Percentiles rank a stretch among this genome's conserved stretches.
These are phyloP conservation scores for Suhomyces wounanorum DNA, from an alignment of 1,139 yeast species.

Conservation along the genomic window DNA sequence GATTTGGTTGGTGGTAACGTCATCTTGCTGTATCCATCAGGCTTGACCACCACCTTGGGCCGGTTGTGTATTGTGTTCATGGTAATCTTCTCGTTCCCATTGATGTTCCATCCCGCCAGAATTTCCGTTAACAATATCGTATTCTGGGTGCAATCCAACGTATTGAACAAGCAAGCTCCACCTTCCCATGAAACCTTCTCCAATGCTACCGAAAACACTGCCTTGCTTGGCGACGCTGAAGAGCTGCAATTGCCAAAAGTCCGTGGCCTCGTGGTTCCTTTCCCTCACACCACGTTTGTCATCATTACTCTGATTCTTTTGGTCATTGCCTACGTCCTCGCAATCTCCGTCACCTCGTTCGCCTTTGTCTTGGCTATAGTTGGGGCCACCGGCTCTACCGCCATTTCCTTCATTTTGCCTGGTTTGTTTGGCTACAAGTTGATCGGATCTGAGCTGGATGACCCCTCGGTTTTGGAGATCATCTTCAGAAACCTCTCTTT, in stretches of 20 bases:
- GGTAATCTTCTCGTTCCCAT: conserved; percentile 86
- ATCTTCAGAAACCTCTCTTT: conserved; percentile 32
- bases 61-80: conserved; percentile 74
- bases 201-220: conserved; percentile 10
- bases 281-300: conserved; percentile 50
- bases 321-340: conserved; percentile 44
- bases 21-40: conserved; percentile 62
- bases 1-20: conserved; percentile 68
- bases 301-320: conserved; percentile 50
- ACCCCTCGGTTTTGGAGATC: conserved; percentile 25
- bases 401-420: conserved; percentile 60
- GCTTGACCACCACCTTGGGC: conserved; percentile 58
- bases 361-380: conserved; percentile 58
- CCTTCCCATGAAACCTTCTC: conserved; percentile 2
- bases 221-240: conserved; percentile 12
- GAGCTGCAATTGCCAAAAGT: conserved; percentile 20
- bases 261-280: conserved; percentile 42
- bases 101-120: conserved; percentile 91
- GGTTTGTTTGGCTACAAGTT: conserved; percentile 59
- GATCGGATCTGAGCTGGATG: conserved; percentile 31
- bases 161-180: not conserved
- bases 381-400: conserved; percentile 64
- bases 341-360: conserved; percentile 51
- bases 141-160: conserved; percentile 43
- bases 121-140: conserved; percentile 77